A percentile compares a stretch with the other conserved stretches of the same genome.
Evolutionary conservation across 2,329 filamentous ascomycete species (phyloP).

Genomic region (Cytospora paraplurivora): DNA sequence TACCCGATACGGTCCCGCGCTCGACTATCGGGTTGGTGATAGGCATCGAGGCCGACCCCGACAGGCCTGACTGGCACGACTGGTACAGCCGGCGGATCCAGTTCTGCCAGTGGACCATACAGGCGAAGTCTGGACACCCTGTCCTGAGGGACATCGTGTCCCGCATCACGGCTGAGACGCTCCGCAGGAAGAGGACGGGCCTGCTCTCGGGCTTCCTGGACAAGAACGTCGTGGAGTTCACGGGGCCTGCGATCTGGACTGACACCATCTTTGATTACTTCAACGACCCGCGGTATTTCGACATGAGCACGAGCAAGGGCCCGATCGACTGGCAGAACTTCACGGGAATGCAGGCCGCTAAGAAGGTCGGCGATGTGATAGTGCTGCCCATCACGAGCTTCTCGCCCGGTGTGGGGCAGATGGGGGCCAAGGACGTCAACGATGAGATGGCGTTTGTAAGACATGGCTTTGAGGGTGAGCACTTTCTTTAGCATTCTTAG

Average conservation of each 20-base stretch:
- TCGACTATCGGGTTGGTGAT: conserved; percentile 82
- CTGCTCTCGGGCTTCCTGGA: conserved; percentile 61
- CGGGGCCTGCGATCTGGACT: conserved; percentile 92
- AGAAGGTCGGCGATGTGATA: conserved; percentile 90
- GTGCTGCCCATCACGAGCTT: conserved; percentile 96
- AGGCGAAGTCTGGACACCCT: conserved; percentile 91
- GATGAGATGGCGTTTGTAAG: conserved; percentile 97
- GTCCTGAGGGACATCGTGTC: conserved; percentile 85
- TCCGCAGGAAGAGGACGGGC: conserved; percentile 70
- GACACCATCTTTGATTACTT: conserved; percentile 91
- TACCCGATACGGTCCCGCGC: conserved; percentile 75
- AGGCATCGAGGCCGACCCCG: conserved; percentile 95
- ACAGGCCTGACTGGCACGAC: conserved; percentile 86
- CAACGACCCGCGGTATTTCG: conserved; percentile 87
- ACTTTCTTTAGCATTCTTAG: neutral
- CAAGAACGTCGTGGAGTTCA: conserved; percentile 87
- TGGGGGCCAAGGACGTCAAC: conserved; percentile 85
- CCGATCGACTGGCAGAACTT: conserved; percentile 87
- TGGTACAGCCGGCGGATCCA: conserved; percentile 98
- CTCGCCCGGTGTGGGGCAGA: conserved; percentile 90
- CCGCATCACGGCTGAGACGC: conserved; percentile 80
- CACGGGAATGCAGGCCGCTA: conserved; percentile 79
- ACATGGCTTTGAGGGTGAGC: conserved; percentile 90
- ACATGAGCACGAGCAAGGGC: conserved; percentile 69
- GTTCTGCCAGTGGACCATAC: conserved; percentile 99